Evolutionary conservation across 345 rosid genomes (phyloP).

Genomic region (Kandelia obovata): DNA sequence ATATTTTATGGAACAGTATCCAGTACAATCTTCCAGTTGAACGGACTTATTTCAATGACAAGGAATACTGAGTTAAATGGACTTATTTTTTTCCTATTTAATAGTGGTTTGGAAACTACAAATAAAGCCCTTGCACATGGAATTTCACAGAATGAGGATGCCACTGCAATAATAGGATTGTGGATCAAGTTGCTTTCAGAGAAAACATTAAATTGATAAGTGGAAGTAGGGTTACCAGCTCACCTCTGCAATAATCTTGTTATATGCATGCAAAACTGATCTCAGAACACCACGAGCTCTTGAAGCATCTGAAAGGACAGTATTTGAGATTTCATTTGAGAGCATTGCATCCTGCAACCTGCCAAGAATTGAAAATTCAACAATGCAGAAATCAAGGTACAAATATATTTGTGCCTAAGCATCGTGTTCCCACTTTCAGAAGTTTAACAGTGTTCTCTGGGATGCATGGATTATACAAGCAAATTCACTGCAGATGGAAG

Average conservation of each 20-base stretch:
- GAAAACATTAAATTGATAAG: neutral
- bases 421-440: neutral
- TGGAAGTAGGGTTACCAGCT: slow-evolving; percentile 20
- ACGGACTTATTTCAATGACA: too few species aligned
- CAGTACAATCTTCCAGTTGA: too few species aligned
- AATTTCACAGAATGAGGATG: too few species aligned
- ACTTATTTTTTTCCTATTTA: too few species aligned
- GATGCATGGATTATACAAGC: neutral
- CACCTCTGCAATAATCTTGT: slow-evolving; percentile 73
- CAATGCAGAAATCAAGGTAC: neutral
- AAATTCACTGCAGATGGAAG: slow-evolving; percentile 1
- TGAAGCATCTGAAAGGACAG: slow-evolving; percentile 43
- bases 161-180: neutral
- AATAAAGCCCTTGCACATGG: too few species aligned
- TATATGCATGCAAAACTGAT: slow-evolving; percentile 56
- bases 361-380: slow-evolving; percentile 18
- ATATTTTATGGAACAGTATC: too few species aligned
- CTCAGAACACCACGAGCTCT: slow-evolving; percentile 50
- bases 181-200: neutral
- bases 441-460: neutral
- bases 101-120: too few species aligned
- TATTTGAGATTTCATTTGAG: slow-evolving; percentile 30
- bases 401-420: neutral
- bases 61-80: too few species aligned
- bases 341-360: slow-evolving; percentile 53